phyloP scores from a whole-genome alignment of 176 grass and related monocot genomes.

The Saccharum spontaneum region DNA sequence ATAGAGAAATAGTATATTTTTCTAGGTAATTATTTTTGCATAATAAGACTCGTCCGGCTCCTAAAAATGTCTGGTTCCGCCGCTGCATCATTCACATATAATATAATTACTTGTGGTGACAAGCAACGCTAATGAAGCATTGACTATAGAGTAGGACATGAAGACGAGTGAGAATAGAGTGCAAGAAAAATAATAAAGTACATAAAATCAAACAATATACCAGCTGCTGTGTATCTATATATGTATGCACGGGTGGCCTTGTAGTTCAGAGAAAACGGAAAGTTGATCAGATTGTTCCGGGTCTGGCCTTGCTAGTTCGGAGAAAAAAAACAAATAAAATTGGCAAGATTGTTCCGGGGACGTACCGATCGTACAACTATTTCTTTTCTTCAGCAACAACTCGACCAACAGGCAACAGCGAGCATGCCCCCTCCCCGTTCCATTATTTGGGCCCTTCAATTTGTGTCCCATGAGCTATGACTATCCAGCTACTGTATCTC shows the following conservation, averaged over 20 bases:
- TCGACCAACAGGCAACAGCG: constrained; percentile 10
- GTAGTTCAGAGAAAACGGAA: not conserved
- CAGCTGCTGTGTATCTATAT: too few relatives aligned
- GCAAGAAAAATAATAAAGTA: not conserved
- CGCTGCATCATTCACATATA: too few relatives aligned
- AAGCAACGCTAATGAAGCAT: not conserved
- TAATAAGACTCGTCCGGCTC: too few relatives aligned
- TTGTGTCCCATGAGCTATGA: constrained; percentile 34
- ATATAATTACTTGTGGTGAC: not conserved
- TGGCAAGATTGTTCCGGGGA: not conserved
- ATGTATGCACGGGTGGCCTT: too few relatives aligned
- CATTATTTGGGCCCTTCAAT: constrained; percentile 34
- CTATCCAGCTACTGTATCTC: constrained; percentile 5
- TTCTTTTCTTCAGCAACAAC: constrained; percentile 17
- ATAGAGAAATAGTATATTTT: too few relatives aligned
- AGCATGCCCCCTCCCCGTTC: constrained; percentile 32
- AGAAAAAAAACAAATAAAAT: not conserved
- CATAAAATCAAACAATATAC: not conserved
- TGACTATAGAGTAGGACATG: not conserved
- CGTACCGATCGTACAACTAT: not conserved
- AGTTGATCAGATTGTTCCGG: not conserved
- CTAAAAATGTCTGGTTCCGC: too few relatives aligned
- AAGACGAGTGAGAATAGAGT: not conserved
- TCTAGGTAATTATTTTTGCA: too few relatives aligned
- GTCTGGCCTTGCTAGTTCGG: not conserved